Evolutionary conservation across 805 yeast genomes (phyloP).

Genomic region (Candida mattraensis): DNA sequence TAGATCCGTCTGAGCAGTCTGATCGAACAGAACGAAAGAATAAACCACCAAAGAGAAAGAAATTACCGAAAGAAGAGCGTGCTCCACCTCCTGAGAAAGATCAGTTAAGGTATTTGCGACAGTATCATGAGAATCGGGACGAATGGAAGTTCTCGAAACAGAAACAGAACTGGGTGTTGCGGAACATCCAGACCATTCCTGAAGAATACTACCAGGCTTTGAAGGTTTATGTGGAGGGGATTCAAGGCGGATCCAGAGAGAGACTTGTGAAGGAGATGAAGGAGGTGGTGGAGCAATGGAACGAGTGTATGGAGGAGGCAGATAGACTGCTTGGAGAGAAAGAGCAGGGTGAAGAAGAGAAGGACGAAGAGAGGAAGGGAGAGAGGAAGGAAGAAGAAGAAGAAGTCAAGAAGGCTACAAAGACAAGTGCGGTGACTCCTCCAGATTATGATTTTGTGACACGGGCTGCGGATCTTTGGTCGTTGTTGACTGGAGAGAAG

Average conservation of each 20-base stretch:
- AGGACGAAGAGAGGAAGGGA: conserved; percentile 12
- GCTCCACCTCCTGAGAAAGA: conserved; percentile 76
- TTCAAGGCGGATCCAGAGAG: conserved; percentile 70
- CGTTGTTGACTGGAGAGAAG: conserved; percentile 37
- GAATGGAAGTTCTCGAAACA: conserved; percentile 85
- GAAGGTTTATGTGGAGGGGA: conserved; percentile 51
- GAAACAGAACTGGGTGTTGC: conserved; percentile 82
- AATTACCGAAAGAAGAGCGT: conserved; percentile 67
- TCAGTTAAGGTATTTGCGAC: conserved; percentile 64
- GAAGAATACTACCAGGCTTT: conserved; percentile 52
- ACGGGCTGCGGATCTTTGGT: conserved; percentile 40
- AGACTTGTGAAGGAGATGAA: conserved; percentile 53
- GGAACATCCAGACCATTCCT: conserved; percentile 55
- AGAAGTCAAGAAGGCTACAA: conserved; percentile 15
- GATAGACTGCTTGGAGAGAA: conserved; percentile 30
- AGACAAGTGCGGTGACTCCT: conserved; percentile 20
- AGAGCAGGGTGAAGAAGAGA: conserved; percentile 10
- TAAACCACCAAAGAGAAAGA: conserved; percentile 69
- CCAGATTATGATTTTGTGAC: conserved; percentile 41
- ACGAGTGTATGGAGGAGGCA: conserved; percentile 40
- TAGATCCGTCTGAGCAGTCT: conserved; percentile 21
- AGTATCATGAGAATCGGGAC: conserved; percentile 52
- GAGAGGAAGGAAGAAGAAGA: conserved; percentile 16
- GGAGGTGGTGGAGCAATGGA: conserved; percentile 55
- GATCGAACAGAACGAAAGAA: conserved; percentile 37